phyloP scores from a whole-genome alignment of 768 basidiomycete species.

The Xerocomellus dryophilus region DNA sequence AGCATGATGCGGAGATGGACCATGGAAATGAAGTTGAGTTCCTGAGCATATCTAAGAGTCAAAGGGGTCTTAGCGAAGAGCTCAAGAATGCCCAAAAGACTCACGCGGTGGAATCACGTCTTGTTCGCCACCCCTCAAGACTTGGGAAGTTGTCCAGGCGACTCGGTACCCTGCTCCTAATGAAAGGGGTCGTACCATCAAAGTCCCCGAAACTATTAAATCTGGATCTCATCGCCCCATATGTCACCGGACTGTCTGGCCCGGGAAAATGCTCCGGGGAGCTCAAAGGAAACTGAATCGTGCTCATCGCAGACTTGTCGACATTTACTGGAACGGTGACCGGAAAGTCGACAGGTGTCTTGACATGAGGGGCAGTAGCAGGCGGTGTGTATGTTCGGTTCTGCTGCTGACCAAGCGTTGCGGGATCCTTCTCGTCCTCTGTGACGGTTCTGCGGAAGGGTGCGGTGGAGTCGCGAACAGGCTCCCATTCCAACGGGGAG shows the following conservation, averaged over 20 bases:
- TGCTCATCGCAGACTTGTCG: constrained; percentile 53
- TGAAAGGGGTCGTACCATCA: constrained; percentile 72
- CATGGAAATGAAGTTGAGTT: constrained; percentile 84
- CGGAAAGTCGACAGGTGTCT: constrained; percentile 59
- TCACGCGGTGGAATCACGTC: constrained; percentile 88
- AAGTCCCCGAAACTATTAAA: constrained; percentile 73
- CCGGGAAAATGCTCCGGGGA: constrained; percentile 63
- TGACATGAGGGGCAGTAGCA: constrained; percentile 41
- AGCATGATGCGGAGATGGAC: constrained; percentile 88
- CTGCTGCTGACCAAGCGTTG: constrained; percentile 41
- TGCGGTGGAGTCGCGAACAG: constrained; percentile 53
- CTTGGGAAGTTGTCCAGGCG: constrained; percentile 55
- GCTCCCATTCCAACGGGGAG: constrained; percentile 51
- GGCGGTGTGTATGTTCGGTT: constrained; percentile 13
- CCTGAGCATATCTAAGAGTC: constrained; percentile 65
- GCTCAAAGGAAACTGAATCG: constrained; percentile 77
- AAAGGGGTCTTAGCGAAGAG: neutral
- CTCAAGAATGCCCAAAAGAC: constrained; percentile 30
- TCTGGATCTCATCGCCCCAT: constrained; percentile 52
- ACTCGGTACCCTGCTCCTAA: constrained; percentile 82
- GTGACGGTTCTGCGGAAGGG: constrained; percentile 73
- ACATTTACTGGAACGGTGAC: constrained; percentile 47
- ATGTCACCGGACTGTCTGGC: constrained; percentile 53
- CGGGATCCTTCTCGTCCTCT: constrained; percentile 71
- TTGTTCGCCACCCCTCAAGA: constrained; percentile 78